Base-by-base conservation (phyloP, 2,329 filamentous ascomycete genomes). In the Ophiocordyceps camponoti-floridani region DNA sequence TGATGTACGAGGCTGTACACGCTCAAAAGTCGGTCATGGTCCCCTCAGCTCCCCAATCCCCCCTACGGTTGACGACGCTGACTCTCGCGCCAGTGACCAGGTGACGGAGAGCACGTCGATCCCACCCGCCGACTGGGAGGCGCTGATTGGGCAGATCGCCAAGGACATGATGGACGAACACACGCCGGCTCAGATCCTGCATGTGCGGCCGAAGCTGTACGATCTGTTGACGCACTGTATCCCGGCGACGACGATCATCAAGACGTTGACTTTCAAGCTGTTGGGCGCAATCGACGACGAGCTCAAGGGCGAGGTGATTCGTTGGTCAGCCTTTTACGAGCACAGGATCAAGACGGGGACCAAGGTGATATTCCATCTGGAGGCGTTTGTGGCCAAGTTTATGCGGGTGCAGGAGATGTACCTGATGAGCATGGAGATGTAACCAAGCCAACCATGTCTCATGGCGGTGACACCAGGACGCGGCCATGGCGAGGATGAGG, bases 361-460 rank as follows among this genome's bases (percentile, higher is more conserved):
- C 47, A 98, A 98, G 71, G 84, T 94, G 47, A 96, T 98, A 50
- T 98, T 98, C 63, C 93, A 98, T 58, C 68, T 98, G 4, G 93
- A 98, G 64, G 91, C 91, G 4, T 98, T 98, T 63, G 91, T 98
- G 47, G 89, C 89, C 47, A 96, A 95, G 67, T 94, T 96, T 60
- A 96, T 98, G 89, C 77, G 89, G 53, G 77, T 96, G 52, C 75
- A 89, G 50, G 91, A 98, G 68, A 89, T 87, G 78, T 93, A 78
- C 57, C 63, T 81, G 46, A 89, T 94, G 84, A 84, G 80, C 50
- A 88, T 91, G 79, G 84, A 87, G 45, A 67, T 77, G 64, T 77
- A 58, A 66, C n/a, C 9, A 10, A 23, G 23, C 23, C 23, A 23
- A 3, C 23, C 23, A 23, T 23, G 23, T 23, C 23, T 23, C 23